Base-by-base conservation (phyloP, 495 filamentous ascomycete genomes). In the Talaromyces stipitatus region DNA sequence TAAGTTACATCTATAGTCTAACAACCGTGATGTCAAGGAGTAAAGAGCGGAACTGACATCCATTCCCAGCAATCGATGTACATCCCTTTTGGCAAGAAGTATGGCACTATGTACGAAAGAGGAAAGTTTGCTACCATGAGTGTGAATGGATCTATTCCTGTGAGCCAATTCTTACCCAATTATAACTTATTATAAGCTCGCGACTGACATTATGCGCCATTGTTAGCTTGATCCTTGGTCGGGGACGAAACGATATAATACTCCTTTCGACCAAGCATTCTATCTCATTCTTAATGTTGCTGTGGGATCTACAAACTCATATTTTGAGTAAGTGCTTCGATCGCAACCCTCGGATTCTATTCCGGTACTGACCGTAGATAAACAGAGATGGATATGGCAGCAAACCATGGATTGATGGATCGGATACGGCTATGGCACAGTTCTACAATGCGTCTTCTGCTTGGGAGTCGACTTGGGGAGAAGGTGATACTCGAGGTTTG, bases 211-310 rank as follows among this genome's bases (percentile, higher is more conserved):
- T 2, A 18, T 23, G 22, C 24, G 10, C 6, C 20, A 24, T 48
- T 18, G 20, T 20, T 55, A 55, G 54, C 36, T 46, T 18, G 81
- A 94, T 62, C 77, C 80, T 2, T 95, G 90, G 90, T 68, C 80
- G 50, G 66, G 78, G 43, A 87, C 84, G 8, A 54, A 54, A n/a
- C 28, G 54, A 20, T 60, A 75, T 23, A 77, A 82, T 58, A 86
- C 89, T 0, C 89, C 89, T 0, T 94, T 94, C 62, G 89, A 94
- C 64, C 78, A 89, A 62, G 71, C 78, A 18, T 94, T 94, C 66
- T 92, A 87, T 56, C 77, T 94, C 18, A 88, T 94, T 55, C 58
- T 94, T 54, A 91, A 91, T 59, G 76, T 94, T 9, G 89, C 83
- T 22, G 88, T 94, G 32, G 89, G 89, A 16, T 81, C 83, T 46